Evolutionary conservation across 345 rosid genomes (phyloP).

Genomic region (Dipteronia dyeriana): DNA sequence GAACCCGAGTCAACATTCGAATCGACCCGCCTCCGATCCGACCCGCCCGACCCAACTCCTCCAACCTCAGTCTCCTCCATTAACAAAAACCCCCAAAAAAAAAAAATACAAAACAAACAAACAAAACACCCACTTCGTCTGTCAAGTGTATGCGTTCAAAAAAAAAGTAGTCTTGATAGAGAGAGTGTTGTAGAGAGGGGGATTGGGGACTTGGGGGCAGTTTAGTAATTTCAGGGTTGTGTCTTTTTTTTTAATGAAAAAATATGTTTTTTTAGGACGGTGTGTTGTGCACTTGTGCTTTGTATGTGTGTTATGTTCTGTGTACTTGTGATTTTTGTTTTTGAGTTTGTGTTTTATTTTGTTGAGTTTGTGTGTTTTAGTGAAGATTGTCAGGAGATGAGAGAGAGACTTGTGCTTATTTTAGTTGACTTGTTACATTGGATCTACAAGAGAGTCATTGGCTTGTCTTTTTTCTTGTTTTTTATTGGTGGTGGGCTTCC

Average conservation of each 20-base stretch:
- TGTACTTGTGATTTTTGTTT: background rate
- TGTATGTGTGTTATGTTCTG: background rate
- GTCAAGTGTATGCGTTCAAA: background rate
- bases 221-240: constrained; percentile 9
- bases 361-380: constrained; percentile 5
- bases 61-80: constrained; percentile 38
- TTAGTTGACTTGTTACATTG: constrained; percentile 41
- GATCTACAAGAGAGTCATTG: constrained; percentile 17
- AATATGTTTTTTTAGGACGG: background rate
- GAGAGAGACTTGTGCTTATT: background rate
- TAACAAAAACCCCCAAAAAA: background rate
- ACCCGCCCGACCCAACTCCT: constrained; percentile 23
- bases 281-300: background rate
- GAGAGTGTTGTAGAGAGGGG: background rate
- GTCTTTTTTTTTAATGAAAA: background rate
- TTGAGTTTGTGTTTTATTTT: background rate
- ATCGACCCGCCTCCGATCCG: constrained; percentile 28
- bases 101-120: background rate
- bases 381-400: background rate
- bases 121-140: background rate
- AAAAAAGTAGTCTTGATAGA: background rate
- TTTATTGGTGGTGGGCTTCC: background rate
- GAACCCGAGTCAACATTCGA: constrained; percentile 7
- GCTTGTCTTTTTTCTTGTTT: background rate
- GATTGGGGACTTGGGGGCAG: background rate